A percentile compares a stretch with the other conserved stretches of the same genome.
Evolutionary conservation across 2,329 filamentous ascomycete genomes (phyloP).

Genomic region (Colletotrichum gigasporum): DNA sequence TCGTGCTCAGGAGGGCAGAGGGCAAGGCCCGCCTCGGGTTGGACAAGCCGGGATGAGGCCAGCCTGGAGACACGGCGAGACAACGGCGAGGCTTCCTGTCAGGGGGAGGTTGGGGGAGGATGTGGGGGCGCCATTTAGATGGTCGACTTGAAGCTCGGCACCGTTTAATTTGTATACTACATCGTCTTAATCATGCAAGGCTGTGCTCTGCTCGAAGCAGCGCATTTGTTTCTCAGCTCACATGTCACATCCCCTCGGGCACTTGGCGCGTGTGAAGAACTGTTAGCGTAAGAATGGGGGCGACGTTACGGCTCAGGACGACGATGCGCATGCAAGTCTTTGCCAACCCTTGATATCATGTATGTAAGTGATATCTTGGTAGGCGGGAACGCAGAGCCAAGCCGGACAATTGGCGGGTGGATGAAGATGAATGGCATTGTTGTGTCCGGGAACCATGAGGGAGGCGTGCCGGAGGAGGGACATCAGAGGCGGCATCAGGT

Average conservation of each 20-base stretch:
- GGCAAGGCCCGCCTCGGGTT: background rate
- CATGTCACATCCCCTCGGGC: background rate
- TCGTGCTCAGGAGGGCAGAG: background rate
- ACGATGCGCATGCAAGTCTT: background rate
- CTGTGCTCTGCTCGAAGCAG: constrained; percentile 24
- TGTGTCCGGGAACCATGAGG: background rate
- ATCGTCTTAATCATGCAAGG: constrained; percentile 28
- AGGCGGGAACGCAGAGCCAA: background rate
- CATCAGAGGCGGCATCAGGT: background rate
- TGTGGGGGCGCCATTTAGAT: background rate
- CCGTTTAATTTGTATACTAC: constrained; percentile 20
- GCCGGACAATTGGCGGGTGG: background rate
- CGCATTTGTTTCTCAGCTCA: constrained; percentile 24
- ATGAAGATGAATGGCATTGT: background rate
- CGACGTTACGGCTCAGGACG: no score
- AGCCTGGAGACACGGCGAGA: background rate
- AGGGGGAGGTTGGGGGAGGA: background rate
- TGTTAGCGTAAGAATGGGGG: background rate
- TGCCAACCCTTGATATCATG: background rate
- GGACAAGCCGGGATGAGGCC: background rate
- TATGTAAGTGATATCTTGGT: background rate
- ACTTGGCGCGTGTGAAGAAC: background rate
- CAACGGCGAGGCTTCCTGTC: background rate
- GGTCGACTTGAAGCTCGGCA: constrained; percentile 22
- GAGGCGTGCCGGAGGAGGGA: background rate